phyloP scores from a whole-genome alignment of 495 filamentous ascomycete species.

The Aspergillus steynii region DNA sequence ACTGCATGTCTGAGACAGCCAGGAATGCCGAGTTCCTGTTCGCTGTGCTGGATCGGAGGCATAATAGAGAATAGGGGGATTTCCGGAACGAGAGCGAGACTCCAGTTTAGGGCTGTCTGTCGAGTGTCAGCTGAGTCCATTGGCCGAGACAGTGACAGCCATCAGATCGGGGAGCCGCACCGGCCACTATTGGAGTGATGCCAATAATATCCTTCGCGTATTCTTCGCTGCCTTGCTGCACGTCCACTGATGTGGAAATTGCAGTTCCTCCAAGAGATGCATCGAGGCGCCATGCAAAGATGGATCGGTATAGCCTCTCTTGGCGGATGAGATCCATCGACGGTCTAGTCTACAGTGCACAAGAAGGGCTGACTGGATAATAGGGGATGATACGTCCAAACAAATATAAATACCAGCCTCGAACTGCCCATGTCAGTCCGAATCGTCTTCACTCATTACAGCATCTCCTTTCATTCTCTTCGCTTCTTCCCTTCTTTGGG shows the following conservation, averaged over 20 bases:
- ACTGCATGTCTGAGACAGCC: conserved; percentile 5
- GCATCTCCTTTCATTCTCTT: conserved; percentile 5
- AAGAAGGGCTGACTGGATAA: background rate
- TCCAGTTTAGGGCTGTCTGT: background rate
- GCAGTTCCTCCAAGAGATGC: background rate
- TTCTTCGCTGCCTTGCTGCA: background rate
- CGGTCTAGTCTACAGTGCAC: background rate
- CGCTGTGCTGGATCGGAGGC: no score
- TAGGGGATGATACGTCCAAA: background rate
- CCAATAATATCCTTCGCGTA: background rate
- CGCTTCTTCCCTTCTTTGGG: conserved; percentile 8
- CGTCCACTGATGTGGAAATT: background rate
- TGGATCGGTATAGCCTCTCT: background rate
- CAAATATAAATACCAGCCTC: background rate
- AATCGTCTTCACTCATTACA: conserved; percentile 12
- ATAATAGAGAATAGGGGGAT: background rate
- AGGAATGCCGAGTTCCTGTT: background rate
- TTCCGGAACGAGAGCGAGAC: background rate
- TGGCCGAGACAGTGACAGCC: background rate
- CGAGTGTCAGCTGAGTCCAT: background rate
- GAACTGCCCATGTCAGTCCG: background rate
- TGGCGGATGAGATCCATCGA: background rate
- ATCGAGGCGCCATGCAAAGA: background rate
- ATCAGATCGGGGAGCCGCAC: background rate
- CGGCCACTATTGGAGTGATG: background rate